phyloP scores from a whole-genome alignment of 495 filamentous ascomycete species.

The Aspergillus ostianus region DNA sequence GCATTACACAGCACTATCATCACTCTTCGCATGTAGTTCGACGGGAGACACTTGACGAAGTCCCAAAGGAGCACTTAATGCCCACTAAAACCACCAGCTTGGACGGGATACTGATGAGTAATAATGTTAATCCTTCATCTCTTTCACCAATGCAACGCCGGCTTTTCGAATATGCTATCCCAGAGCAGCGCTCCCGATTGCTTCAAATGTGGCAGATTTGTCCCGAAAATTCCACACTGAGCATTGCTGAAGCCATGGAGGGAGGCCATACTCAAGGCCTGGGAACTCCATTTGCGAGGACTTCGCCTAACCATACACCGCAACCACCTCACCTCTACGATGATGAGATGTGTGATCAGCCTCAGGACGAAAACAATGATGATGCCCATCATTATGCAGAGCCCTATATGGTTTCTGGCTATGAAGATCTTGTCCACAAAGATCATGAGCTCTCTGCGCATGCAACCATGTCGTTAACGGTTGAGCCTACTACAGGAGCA shows the following conservation, averaged over 20 bases:
- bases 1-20: constrained; percentile 72
- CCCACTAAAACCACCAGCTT: not conserved
- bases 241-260: constrained; percentile 2
- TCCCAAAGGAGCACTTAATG: not conserved
- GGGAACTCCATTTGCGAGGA: not conserved
- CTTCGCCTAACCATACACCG: not conserved
- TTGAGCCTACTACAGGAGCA: constrained; percentile 38
- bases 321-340: constrained; percentile 39
- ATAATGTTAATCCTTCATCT: constrained; percentile 53
- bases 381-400: constrained; percentile 46
- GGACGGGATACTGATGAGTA: constrained; percentile 38
- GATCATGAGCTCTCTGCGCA: constrained; percentile 48
- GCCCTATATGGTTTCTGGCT: constrained; percentile 71
- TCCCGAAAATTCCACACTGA: constrained; percentile 23
- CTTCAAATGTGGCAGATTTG: constrained; percentile 68
- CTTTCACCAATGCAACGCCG: constrained; percentile 58
- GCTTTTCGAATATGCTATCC: constrained; percentile 59
- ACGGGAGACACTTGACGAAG: constrained; percentile 26
- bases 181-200: constrained; percentile 56
- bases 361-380: constrained; percentile 29
- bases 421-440: constrained; percentile 53
- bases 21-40: constrained; percentile 61
- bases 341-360: constrained; percentile 49
- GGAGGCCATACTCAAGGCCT: not conserved
- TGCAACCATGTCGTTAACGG: constrained; percentile 11